A percentile compares a stretch with the other conserved stretches of the same genome.
phyloP scores from a whole-genome alignment of 192 early-diverging fungal species.

The Coemansia sp. region DNA sequence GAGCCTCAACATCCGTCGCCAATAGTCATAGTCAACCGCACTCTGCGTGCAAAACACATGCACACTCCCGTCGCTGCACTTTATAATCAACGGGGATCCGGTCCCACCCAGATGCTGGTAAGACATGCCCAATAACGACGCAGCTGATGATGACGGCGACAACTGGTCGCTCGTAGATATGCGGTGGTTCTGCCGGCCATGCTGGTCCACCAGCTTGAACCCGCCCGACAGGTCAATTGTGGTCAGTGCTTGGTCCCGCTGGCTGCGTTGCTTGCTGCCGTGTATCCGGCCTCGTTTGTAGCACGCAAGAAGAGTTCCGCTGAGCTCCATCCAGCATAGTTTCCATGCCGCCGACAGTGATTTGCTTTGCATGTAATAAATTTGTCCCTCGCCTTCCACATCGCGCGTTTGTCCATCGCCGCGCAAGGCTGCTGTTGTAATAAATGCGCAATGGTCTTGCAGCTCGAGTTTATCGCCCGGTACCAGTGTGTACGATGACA shows the following conservation, averaged over 20 bases:
- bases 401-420: neutral
- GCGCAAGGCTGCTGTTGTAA: conserved; percentile 8
- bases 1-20: conserved; percentile 21
- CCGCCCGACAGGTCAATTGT: conserved; percentile 20
- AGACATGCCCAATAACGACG: conserved; percentile 11
- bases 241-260: conserved; percentile 1
- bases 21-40: conserved; percentile 39
- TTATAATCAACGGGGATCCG: conserved; percentile 38
- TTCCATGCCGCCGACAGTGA: conserved; percentile 37
- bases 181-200: conserved; percentile 1
- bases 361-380: conserved; percentile 42
- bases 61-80: conserved; percentile 14
- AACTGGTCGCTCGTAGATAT: conserved; percentile 20
- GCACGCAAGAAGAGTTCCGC: conserved; percentile 15
- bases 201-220: conserved; percentile 38
- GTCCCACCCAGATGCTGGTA: conserved; percentile 24
- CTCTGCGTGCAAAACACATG: conserved; percentile 41
- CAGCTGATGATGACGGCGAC: neutral
- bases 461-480: conserved; percentile 39
- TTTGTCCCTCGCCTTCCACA: conserved; percentile 34
- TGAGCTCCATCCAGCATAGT: conserved; percentile 47
- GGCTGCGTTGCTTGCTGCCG: neutral
- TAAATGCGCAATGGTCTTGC: conserved; percentile 40
- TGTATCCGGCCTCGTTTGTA: conserved; percentile 8
- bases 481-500: conserved; percentile 25